Percentiles rank a stretch among this genome's conserved stretches.
phyloP scores from a whole-genome alignment of 768 basidiomycete genomes.

The Rhizopogon vesiculosus region DNA sequence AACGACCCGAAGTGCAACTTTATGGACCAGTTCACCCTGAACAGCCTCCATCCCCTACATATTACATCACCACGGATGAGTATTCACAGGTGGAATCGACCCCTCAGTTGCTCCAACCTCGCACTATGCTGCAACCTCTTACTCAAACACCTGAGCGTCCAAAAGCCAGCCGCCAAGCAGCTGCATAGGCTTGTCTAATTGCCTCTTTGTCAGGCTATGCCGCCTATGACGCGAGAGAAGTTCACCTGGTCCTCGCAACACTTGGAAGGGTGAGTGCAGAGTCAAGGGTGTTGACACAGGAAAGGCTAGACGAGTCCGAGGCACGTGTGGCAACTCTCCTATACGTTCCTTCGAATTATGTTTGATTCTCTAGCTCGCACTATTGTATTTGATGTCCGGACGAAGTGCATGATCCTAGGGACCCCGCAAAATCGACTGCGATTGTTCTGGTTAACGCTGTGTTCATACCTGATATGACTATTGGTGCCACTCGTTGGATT shows the following conservation, averaged over 20 bases:
- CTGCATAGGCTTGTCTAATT: conserved; percentile 46
- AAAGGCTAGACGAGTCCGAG: conserved; percentile 53
- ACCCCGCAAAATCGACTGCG: conserved; percentile 80
- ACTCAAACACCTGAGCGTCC: conserved; percentile 35
- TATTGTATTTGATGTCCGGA: conserved; percentile 77
- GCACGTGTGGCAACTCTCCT: conserved; percentile 29
- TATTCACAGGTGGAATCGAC: conserved; percentile 37
- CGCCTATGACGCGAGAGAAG: conserved; percentile 52
- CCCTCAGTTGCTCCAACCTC: conserved; percentile 29
- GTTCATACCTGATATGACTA: conserved; percentile 82
- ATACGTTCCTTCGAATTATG: background rate
- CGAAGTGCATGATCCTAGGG: conserved; percentile 70
- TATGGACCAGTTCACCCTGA: conserved; percentile 55
- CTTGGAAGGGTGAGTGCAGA: conserved; percentile 30
- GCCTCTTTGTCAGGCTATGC: conserved; percentile 34
- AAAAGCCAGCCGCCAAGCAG: conserved; percentile 53
- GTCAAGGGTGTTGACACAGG: conserved; percentile 29
- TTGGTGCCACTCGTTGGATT: conserved; percentile 89
- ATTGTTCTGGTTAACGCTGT: conserved; percentile 83
- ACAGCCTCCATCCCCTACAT: conserved; percentile 33
- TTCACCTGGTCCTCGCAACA: conserved; percentile 59
- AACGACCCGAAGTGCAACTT: conserved; percentile 69
- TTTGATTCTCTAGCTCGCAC: conserved; percentile 42
- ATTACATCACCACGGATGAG: conserved; percentile 38
- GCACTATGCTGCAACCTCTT: conserved; percentile 49